Conservation (phyloP, 768 basidiomycete species). For the Boletus rufocinnamomeus region DNA sequence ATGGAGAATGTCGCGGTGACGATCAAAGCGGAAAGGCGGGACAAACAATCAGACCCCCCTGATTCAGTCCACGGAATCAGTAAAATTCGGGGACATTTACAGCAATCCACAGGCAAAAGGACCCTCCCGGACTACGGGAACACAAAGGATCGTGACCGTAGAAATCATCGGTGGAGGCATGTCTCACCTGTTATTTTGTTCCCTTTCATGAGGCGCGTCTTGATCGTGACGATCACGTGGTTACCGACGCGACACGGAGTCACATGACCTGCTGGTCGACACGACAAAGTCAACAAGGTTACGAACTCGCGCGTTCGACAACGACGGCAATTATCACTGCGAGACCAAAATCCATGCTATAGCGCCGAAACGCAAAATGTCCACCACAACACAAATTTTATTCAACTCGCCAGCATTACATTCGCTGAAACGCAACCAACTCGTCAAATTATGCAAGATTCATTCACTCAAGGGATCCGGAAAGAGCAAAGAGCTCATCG, state of each 20-base stretch:
- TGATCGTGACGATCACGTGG: slow-evolving; percentile 20
- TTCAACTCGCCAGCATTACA: slow-evolving; percentile 85
- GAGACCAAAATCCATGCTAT: background rate
- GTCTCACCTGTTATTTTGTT: slow-evolving; percentile 21
- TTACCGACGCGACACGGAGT: background rate
- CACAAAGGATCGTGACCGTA: background rate
- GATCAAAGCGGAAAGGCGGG: slow-evolving; percentile 12
- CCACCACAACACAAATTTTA: slow-evolving; percentile 74
- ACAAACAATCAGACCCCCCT: slow-evolving; percentile 11
- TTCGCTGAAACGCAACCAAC: slow-evolving; percentile 82
- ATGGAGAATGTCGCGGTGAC: slow-evolving; percentile 8
- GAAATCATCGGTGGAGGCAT: slow-evolving; percentile 1
- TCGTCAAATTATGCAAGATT: slow-evolving; percentile 82
- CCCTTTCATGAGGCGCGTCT: slow-evolving; percentile 8
- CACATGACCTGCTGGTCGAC: slow-evolving; percentile 20
- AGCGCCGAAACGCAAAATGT: slow-evolving; percentile 41
- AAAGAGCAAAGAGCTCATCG: slow-evolving; percentile 75
- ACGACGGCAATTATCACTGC: background rate
- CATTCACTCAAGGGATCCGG: slow-evolving; percentile 79
- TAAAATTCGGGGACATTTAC: background rate
- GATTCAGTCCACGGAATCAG: background rate
- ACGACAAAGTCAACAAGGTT: slow-evolving; percentile 15
- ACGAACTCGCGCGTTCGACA: slow-evolving; percentile 11
- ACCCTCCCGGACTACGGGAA: background rate
- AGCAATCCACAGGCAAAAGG: background rate